Percentiles rank a stretch among this genome's conserved stretches.
Evolutionary conservation across 805 yeast species (phyloP).

Genomic region (Metschnikowia sp.): DNA sequence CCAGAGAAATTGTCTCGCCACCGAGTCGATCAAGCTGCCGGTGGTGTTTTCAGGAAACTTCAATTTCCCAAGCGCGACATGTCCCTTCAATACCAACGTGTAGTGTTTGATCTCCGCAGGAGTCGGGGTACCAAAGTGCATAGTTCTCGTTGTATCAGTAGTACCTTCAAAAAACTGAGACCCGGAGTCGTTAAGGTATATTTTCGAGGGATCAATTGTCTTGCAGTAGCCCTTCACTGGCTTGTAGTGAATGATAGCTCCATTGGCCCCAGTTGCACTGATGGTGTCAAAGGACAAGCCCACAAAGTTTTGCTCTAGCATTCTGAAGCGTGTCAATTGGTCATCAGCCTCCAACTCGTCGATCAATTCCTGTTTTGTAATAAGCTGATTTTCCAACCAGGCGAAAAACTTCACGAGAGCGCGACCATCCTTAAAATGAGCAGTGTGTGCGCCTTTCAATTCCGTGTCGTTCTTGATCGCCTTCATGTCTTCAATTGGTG

Average conservation of each 20-base stretch:
- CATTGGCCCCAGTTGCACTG: slow-evolving; percentile 72
- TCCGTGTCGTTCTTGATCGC: slow-evolving; percentile 50
- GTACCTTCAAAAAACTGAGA: slow-evolving; percentile 63
- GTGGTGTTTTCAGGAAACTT: slow-evolving; percentile 55
- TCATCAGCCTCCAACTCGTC: slow-evolving; percentile 63
- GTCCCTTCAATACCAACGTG: slow-evolving; percentile 58
- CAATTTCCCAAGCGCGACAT: slow-evolving; percentile 46
- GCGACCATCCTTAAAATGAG: slow-evolving; percentile 58
- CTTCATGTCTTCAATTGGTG: slow-evolving; percentile 49
- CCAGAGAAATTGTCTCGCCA: slow-evolving; percentile 62
- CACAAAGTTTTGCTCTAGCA: slow-evolving; percentile 44
- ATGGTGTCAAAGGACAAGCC: slow-evolving; percentile 75
- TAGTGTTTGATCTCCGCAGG: slow-evolving; percentile 46
- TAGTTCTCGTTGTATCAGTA: slow-evolving; percentile 61
- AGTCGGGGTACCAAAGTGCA: slow-evolving; percentile 50
- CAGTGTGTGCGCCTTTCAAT: slow-evolving; percentile 46
- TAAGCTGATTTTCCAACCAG: slow-evolving; percentile 57
- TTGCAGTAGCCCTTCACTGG: slow-evolving; percentile 47
- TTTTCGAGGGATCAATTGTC: slow-evolving; percentile 49
- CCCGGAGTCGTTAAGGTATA: slow-evolving; percentile 58
- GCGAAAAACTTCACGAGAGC: slow-evolving; percentile 53
- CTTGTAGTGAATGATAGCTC: slow-evolving; percentile 72
- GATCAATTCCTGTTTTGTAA: slow-evolving; percentile 35
- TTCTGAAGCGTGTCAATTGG: slow-evolving; percentile 35
- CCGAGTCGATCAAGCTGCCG: slow-evolving; percentile 51